A percentile compares a stretch with the other conserved stretches of the same genome.
phyloP scores from a whole-genome alignment of 164 flowering plant genomes.

The Nymphaea colorata region DNA sequence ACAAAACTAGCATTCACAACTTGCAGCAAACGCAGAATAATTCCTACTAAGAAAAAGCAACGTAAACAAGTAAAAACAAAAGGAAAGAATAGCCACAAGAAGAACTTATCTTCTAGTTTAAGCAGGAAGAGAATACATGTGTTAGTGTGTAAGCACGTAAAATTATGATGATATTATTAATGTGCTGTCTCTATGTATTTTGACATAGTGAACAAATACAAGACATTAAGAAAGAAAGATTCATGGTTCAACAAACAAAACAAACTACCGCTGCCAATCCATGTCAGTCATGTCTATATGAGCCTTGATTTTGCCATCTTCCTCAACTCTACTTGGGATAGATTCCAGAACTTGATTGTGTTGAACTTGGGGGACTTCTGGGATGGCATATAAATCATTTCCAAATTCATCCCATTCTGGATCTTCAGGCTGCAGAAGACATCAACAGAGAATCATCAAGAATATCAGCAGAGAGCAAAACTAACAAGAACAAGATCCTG shows the following conservation, averaged over 20 bases:
- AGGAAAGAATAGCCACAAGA: background rate
- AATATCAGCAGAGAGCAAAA: background rate
- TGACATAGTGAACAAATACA: background rate
- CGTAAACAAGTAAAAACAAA: background rate
- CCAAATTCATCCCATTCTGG: slow-evolving; percentile 94
- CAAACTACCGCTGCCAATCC: slow-evolving; percentile 84
- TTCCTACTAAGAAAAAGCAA: background rate
- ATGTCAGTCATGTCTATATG: slow-evolving; percentile 70
- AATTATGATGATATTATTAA: too few relatives aligned
- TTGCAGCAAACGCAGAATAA: background rate
- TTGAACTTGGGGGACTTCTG: slow-evolving; percentile 44
- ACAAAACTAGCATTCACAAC: background rate
- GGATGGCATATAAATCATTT: slow-evolving; percentile 79
- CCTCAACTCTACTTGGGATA: slow-evolving; percentile 56
- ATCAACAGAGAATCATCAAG: background rate
- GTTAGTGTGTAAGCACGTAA: too few relatives aligned
- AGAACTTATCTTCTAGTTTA: too few relatives aligned
- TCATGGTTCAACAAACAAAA: background rate
- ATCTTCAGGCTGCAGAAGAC: slow-evolving; percentile 53
- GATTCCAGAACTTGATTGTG: slow-evolving; percentile 45
- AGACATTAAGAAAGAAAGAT: background rate
- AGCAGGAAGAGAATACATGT: too few relatives aligned
- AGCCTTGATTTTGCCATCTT: slow-evolving; percentile 87
- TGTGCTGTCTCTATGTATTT: background rate
- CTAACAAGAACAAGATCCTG: too few relatives aligned